These are phyloP conservation scores for Pseudopithomyces maydicus DNA, from an alignment of 2,329 filamentous ascomycete species.

Conservation along the genomic window DNA sequence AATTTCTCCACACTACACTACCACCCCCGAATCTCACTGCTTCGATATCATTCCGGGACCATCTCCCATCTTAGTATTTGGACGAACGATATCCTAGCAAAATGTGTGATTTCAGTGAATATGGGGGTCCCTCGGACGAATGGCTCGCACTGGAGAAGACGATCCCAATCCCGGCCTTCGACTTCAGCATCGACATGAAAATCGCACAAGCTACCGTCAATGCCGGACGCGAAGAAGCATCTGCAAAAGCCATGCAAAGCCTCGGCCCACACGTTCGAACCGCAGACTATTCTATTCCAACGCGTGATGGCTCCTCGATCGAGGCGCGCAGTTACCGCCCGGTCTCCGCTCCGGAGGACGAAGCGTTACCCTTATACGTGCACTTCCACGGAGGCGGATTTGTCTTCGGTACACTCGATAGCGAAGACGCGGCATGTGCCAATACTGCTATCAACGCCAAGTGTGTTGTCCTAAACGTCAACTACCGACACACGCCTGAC, in stretches of 20 bases:
- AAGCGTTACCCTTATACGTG: constrained; percentile 56
- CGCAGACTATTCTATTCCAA: constrained; percentile 38
- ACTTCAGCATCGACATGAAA: constrained; percentile 22
- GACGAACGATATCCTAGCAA: background rate
- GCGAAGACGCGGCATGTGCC: constrained; percentile 60
- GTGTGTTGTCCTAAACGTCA: constrained; percentile 59
- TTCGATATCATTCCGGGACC: too few species aligned
- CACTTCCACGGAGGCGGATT: constrained; percentile 61
- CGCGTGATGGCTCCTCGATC: constrained; percentile 53
- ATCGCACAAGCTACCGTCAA: constrained; percentile 26
- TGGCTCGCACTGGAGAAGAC: constrained; percentile 40
- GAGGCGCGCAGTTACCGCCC: constrained; percentile 57
- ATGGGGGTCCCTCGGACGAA: constrained; percentile 37
- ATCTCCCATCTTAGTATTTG: background rate
- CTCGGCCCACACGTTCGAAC: constrained; percentile 28
- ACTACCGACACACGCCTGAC: constrained; percentile 65
- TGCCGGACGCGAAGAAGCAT: constrained; percentile 22
- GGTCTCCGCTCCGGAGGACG: constrained; percentile 29
- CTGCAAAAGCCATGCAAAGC: constrained; percentile 24
- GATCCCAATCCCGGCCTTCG: constrained; percentile 27
- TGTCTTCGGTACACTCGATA: constrained; percentile 58
- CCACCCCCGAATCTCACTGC: too few species aligned
- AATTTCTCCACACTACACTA: too few species aligned
- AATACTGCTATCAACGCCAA: constrained; percentile 51
- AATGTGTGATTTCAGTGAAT: constrained; percentile 33